Percentiles rank a stretch among this genome's conserved stretches.
Conservation (phyloP, 2,329 filamentous ascomycete genomes). For the Fusarium penzigii region DNA sequence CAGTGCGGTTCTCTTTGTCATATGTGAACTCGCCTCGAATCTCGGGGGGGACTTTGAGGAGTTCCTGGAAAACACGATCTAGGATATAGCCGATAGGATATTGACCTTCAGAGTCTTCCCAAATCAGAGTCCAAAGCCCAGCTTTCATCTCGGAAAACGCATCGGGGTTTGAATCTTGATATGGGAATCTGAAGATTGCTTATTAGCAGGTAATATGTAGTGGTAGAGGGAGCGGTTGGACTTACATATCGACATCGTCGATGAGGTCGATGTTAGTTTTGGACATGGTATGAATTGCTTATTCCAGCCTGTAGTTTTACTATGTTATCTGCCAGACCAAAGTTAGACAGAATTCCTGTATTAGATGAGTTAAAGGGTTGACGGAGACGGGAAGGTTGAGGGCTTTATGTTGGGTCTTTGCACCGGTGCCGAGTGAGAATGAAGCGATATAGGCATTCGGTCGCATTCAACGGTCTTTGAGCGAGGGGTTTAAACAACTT, state of each 20-base stretch:
- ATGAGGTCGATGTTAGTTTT: conserved; percentile 30
- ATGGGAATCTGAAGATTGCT: conserved; percentile 67
- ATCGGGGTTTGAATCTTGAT: conserved; percentile 62
- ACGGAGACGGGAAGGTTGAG: background rate
- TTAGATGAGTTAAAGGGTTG: background rate
- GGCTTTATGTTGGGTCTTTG: background rate
- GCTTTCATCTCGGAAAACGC: conserved; percentile 57
- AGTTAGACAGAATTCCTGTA: background rate
- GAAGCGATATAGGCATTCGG: too few species aligned
- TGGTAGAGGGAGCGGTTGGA: background rate
- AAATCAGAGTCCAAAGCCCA: conserved; percentile 66
- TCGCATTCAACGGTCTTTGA: too few species aligned
- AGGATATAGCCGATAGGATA: conserved; percentile 64
- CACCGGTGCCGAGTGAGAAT: too few species aligned
- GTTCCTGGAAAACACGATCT: conserved; percentile 49
- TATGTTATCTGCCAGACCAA: too few species aligned
- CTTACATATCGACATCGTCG: conserved; percentile 27
- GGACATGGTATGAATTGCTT: conserved; percentile 11
- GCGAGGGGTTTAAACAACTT: too few species aligned
- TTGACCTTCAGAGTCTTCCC: conserved; percentile 62
- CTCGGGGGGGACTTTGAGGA: conserved; percentile 47
- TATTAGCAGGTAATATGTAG: background rate
- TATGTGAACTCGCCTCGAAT: conserved; percentile 63
- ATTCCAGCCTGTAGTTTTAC: too few species aligned
- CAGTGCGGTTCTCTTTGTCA: conserved; percentile 58